Evolutionary conservation across 108 stramenopile genomes (phyloP), one percentile per base, ranked within the genome.

Genomic region (Pseudonitzschia pungens): DNA sequence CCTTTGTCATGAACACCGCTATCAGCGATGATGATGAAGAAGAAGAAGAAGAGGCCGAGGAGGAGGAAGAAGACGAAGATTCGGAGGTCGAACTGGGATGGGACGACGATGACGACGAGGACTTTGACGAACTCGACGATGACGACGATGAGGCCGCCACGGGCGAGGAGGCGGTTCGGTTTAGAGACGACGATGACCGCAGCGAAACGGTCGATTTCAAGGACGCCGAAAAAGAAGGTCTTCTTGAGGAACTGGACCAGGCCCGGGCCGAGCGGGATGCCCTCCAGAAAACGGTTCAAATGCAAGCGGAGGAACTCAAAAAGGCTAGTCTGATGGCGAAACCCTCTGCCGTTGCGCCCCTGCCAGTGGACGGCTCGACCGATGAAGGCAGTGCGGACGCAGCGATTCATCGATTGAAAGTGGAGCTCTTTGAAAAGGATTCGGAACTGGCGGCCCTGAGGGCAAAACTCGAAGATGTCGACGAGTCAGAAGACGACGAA

Each of bases 1-100:
- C 87, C 18, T 88, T 88, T 81, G 87, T 88, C n/a, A 69, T 85
- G 75, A 88, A 88, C 79, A 88, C 87, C 20, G 84, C 87, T 9
- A 76, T 82, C 15, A 77, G 77, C 56, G 83, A 84, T 56, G 80
- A 81, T 26, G 6, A 15, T 31, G 60, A 62, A 11, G 60, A 40
- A 14, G 60, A 40, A 33, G 22, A 1, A 7, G 54, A 10, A 5
- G n/a, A 11, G 43, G 69, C 71, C 0, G 52, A 29, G 0, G 53
- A 62, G 20, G 60, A 41, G 20, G 36, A 62, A 5, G 60, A 62
- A 16, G 26, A 27, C 8, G 57, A 58, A 58, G 57, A 58, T 31
- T 80, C 79, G 24, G 76, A 77, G n/a, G 57, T 31, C 16, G 83
- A 79, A 44, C 45, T 72, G 18, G 83, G 55, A 21, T 58, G 41